Evolutionary conservation across 2,329 filamentous ascomycete species (phyloP), one percentile per base, ranked within the genome.

Genomic region (Ophiocordyceps sinensis): DNA sequence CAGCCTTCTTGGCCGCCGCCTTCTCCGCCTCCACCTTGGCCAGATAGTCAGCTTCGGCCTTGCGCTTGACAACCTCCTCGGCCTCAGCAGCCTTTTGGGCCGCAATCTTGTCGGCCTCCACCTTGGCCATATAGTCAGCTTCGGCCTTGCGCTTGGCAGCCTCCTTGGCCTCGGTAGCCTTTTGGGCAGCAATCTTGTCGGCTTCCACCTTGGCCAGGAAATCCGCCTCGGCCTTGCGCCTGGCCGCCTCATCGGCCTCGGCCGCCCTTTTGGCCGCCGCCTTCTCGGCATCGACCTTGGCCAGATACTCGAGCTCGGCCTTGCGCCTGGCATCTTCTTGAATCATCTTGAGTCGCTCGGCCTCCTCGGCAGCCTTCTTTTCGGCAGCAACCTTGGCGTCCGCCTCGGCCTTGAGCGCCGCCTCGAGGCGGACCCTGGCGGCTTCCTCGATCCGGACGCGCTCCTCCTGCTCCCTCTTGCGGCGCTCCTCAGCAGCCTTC

Each of bases 91-190:
- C 32, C 17, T 35, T 35, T 10, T 35, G n/a, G 15, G 32, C 32
- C 9, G 32, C 32, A 5, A 15, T 8, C 21, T 68, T 49, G 46
- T 63, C 66, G 38, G 68, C 67, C 47, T 67, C 70, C 15, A 70
- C 64, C 6, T 70, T 68, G 40, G 75, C 71, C 41, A 77, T 67
- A 1, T 71, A 70, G 49, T 73, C 68, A 51, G 85, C 85, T 38
- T 78, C 74, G 45, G 71, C 72, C 45, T 62, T 65, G 41, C 65
- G 62, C 54, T 71, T 70, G n/a, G 65, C 70, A n/a, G 67, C 51
- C 31, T 51, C 73, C 11, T 60, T 59, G 2, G 59, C 61, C 28
- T 63, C 63, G 3, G 60, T 56, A 42, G 59, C 61, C 37, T 59
- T 55, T 28, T 55, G 60, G 32, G 64, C 65, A 37, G 61, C 64